Evolutionary conservation across 768 basidiomycete genomes (phyloP), one percentile per base, ranked within the genome.

Genomic region (Panellus pusillus): DNA sequence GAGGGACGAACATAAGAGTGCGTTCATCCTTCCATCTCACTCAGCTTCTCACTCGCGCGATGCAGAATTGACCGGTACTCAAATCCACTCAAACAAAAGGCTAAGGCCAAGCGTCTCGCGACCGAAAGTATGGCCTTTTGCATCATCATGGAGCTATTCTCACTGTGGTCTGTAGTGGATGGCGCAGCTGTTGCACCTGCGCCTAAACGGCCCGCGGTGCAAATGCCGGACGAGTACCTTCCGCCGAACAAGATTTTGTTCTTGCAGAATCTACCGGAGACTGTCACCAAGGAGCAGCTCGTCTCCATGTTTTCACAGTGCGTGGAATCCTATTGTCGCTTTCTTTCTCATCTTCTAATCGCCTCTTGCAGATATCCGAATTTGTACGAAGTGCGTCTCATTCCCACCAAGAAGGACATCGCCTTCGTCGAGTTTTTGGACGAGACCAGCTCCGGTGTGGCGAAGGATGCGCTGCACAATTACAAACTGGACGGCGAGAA

Each of bases 161-260:
- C 13, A 39, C 52, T 62, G 7, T 29, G 41, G 44, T 35, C 45
- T 49, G 28, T 57, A 88, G 89, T 86, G 68, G 89, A 89, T 43
- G 89, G 89, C 20, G 81, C 78, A 24, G 74, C 82, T 4, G 77
- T 87, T 7, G 72, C 76, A 6, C 83, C 90, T 9, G 82, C 80
- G 28, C 72, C 89, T 17, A 91, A 86, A 71, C 82, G 90, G 39
- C 90, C 90, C 19, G 84, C 86, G 61, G 89, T 97, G 55, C 92
- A 95, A 69, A 97, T 98, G 93, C 95, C 96, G 37, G 97, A 99
- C 86, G 97, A 99, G 70, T 98, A 98, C 70, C 83, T 99, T 7
- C 97, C 97, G 2, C 96, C 97, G 36, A 99, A 99, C 87, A 94
- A 95, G 70, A 96, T 98, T 71, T 81, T 99, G 47, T 99, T 99